These are phyloP conservation scores for Berkeleyomyces basicola DNA, from an alignment of 2,329 filamentous ascomycete genomes.

Conservation along the genomic window DNA sequence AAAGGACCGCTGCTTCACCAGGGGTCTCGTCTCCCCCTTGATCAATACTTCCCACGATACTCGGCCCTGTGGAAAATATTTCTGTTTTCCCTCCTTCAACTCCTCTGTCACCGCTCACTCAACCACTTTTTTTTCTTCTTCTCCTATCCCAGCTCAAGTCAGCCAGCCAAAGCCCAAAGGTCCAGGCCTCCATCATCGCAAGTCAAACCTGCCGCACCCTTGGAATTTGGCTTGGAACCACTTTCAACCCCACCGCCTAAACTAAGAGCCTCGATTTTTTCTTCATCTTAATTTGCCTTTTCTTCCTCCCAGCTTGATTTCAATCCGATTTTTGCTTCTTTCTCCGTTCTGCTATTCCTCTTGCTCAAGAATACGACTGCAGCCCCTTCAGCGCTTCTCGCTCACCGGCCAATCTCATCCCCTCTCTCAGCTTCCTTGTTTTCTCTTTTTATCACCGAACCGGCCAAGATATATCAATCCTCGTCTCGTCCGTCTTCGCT, in stretches of 20 bases:
- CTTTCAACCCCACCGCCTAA: slow-evolving; percentile 6
- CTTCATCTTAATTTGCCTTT: background rate
- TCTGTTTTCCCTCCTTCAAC: too few relatives aligned
- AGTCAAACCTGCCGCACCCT: background rate
- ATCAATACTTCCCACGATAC: background rate
- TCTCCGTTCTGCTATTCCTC: background rate
- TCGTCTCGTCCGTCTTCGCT: background rate
- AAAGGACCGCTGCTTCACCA: too few relatives aligned
- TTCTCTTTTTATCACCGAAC: background rate
- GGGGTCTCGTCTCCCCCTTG: background rate
- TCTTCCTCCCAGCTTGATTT: background rate
- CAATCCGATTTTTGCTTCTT: background rate
- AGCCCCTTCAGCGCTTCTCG: background rate
- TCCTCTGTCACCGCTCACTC: too few relatives aligned
- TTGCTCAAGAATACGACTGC: background rate
- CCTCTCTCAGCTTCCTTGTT: background rate
- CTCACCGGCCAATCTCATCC: background rate
- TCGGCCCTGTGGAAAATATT: too few relatives aligned
- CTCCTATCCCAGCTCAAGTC: too few relatives aligned
- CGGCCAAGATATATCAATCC: background rate
- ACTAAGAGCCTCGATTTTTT: background rate
- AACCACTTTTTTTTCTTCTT: too few relatives aligned
- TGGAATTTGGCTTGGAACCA: background rate
- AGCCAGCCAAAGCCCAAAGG: too few relatives aligned
- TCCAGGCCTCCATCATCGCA: background rate